Evolutionary conservation across 2,329 filamentous ascomycete species (phyloP).

Genomic region (Diaporthe helianthi): DNA sequence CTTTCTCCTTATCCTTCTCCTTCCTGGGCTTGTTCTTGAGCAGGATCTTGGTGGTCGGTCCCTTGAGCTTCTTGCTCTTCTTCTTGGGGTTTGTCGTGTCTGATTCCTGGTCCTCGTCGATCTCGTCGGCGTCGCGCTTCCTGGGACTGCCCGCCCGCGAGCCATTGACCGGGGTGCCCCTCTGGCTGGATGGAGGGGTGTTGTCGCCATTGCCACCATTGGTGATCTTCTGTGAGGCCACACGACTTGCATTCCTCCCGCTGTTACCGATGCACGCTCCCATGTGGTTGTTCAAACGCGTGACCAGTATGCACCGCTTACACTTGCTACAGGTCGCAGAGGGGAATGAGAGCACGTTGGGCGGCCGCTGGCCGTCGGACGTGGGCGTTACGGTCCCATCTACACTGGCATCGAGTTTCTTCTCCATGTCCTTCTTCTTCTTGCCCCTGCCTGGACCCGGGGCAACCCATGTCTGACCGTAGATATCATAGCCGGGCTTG

Average conservation of each 20-base stretch:
- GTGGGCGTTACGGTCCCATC: conserved; percentile 46
- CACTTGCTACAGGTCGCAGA: conserved; percentile 73
- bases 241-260: conserved; percentile 67
- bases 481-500: conserved; percentile 79
- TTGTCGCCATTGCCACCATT: conserved; percentile 61
- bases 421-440: conserved; percentile 80
- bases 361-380: conserved; percentile 59
- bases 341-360: conserved; percentile 69
- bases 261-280: conserved; percentile 72
- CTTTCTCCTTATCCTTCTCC: conserved; percentile 50
- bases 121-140: conserved; percentile 62
- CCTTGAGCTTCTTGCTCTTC: conserved; percentile 62
- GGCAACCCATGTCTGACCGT: conserved; percentile 81
- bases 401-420: conserved; percentile 58
- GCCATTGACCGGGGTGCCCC: conserved; percentile 64
- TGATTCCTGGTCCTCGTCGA: conserved; percentile 61
- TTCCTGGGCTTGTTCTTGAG: conserved; percentile 65
- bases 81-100: conserved; percentile 60
- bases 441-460: conserved; percentile 74
- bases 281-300: conserved; percentile 72
- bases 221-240: conserved; percentile 68
- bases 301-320: conserved; percentile 70
- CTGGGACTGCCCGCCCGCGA: conserved; percentile 62
- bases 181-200: conserved; percentile 68
- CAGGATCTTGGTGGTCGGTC: conserved; percentile 59